Base-by-base conservation (phyloP, 352 stramenopile genomes). In the Globisporangium okanoganense region DNA sequence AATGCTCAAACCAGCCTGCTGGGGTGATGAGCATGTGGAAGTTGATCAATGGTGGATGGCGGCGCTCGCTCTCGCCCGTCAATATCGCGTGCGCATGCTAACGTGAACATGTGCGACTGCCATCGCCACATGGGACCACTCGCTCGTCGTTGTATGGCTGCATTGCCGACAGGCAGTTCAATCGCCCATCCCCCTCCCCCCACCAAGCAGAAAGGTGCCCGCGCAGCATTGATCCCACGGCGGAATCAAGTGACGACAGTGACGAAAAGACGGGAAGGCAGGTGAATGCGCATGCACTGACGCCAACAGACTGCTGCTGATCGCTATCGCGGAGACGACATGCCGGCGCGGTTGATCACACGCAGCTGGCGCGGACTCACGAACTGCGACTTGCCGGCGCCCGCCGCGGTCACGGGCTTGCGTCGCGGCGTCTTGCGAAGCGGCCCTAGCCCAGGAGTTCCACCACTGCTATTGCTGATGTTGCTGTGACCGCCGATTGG, bases 351-450 rank as follows among this genome's bases (percentile, higher is more conserved):
- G 38, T 48, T 63, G 52, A 65, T 58, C 38, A 82, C 49, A 5
- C 71, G 74, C 48, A 76, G 64, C 43, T 78, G 65, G 9, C 76
- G 73, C 24, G 76, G 76, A 65, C 76, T 85, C 47, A 75, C 61
- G 38, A 72, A 57, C 18, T 66, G 51, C 48, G 72, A 74, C 18
- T 73, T 71, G 12, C 76, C 76, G 2, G 76, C 76, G 20, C 65
- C 82, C n/a, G 62, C 61, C 1, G 56, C 71, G 18, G 66, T 83
- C 48, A 83, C 65, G 7, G 74, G 76, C 57, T 82, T 79, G 33
- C 76, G 76, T 20, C 73, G 72, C 41, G 72, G 74, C 31, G 76
- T 86, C 61, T 78, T 83, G 27, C 76, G 68, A 53, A 84, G 36
- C 9, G 70, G 50, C 25, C 64, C 61, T 53, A 70, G 53, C 16